Evolutionary conservation across 371 early-diverging fungal genomes (phyloP).

Genomic region (Mucor mucedo): DNA sequence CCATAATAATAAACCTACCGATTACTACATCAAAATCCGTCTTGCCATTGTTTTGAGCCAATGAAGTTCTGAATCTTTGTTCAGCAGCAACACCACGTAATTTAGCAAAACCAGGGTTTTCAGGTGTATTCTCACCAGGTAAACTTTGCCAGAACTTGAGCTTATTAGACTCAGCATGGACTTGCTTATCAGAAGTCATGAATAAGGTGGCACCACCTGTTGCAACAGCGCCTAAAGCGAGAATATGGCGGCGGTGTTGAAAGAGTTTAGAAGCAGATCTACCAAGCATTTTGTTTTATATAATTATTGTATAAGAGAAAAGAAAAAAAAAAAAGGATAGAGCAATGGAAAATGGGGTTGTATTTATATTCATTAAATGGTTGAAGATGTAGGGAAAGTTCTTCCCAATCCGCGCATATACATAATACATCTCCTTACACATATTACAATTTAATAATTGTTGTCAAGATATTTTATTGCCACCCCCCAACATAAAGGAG

Average conservation of each 20-base stretch:
- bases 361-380: background rate
- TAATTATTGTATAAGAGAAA: background rate
- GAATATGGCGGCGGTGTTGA: conserved; percentile 29
- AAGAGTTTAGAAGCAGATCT: conserved; percentile 41
- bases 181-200: conserved; percentile 30
- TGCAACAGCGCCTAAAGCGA: conserved; percentile 42
- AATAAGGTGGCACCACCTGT: conserved; percentile 40
- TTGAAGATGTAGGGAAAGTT: conserved; percentile 26
- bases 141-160: conserved; percentile 49
- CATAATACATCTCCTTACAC: background rate
- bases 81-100: conserved; percentile 52
- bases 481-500: conserved; percentile 1
- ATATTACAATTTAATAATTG: background rate
- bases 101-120: conserved; percentile 50
- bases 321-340: conserved; percentile 7
- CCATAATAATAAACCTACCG: conserved; percentile 29
- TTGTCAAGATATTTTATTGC: conserved; percentile 8
- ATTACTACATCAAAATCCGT: conserved; percentile 56
- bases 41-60: conserved; percentile 48
- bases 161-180: conserved; percentile 45
- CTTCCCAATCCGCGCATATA: conserved; percentile 4
- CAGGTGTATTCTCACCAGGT: conserved; percentile 55
- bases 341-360: background rate
- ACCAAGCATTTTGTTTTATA: conserved; percentile 32
- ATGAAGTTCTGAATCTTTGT: conserved; percentile 47